These are phyloP conservation scores for Westerdykella aurantiaca DNA, from an alignment of 2,329 filamentous ascomycete genomes.

Conservation along the genomic window DNA sequence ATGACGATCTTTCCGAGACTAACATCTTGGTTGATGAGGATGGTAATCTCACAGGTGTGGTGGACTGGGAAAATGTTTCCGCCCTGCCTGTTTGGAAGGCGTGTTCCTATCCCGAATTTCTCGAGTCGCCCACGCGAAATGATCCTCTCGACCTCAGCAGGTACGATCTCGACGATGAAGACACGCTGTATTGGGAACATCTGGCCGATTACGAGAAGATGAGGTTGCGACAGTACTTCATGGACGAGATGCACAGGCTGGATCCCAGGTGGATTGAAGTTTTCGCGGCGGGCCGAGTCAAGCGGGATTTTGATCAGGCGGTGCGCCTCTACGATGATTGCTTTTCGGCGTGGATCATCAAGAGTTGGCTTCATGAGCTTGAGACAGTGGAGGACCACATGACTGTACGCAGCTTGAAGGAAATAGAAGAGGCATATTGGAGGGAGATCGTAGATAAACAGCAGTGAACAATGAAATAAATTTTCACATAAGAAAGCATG, in stretches of 20 bases:
- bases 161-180: slow-evolving; percentile 8
- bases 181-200: slow-evolving; percentile 1
- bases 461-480: too few relatives aligned
- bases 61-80: slow-evolving; percentile 18
- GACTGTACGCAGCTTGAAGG: too few relatives aligned
- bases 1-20: slow-evolving; percentile 4
- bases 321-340: background rate
- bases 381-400: too few relatives aligned
- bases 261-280: slow-evolving; percentile 8
- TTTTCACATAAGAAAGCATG: too few relatives aligned
- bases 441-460: too few relatives aligned
- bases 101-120: slow-evolving; percentile 9
- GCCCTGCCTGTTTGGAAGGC: slow-evolving; percentile 8
- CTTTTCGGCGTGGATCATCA: too few relatives aligned
- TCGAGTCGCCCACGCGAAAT: slow-evolving; percentile 5
- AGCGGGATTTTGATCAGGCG: slow-evolving; percentile 3
- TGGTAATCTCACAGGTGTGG: slow-evolving; percentile 14
- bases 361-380: too few relatives aligned
- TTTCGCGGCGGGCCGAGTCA: background rate
- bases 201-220: slow-evolving; percentile 9
- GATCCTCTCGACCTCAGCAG: background rate
- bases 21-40: slow-evolving; percentile 17
- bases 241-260: slow-evolving; percentile 12
- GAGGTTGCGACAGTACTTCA: slow-evolving; percentile 4
- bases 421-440: too few relatives aligned